Percentiles rank a stretch among this genome's conserved stretches.
These are phyloP conservation scores for Lactarius evosmus DNA, from an alignment of 768 basidiomycete species.

Conservation along the genomic window DNA sequence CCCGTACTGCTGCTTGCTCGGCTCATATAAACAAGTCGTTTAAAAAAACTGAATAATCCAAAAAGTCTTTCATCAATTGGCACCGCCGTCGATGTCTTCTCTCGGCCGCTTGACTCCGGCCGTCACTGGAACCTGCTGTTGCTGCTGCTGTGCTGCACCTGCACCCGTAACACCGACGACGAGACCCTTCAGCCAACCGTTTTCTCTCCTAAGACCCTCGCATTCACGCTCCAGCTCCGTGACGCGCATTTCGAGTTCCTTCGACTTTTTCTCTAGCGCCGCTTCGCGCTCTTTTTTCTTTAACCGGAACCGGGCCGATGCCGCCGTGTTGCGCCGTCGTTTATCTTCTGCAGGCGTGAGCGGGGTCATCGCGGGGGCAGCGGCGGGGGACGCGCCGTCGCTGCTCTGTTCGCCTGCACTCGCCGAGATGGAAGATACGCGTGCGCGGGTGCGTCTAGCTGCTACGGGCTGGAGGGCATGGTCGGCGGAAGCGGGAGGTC, in stretches of 20 bases:
- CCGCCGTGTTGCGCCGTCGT: conserved; percentile 89
- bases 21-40: background rate
- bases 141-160: conserved; percentile 38
- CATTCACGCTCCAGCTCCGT: conserved; percentile 87
- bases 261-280: conserved; percentile 79
- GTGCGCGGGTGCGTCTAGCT: conserved; percentile 32
- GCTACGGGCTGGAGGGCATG: conserved; percentile 8
- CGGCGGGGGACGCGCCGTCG: conserved; percentile 31
- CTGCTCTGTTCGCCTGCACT: conserved; percentile 34
- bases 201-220: conserved; percentile 82
- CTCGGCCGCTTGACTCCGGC: conserved; percentile 29
- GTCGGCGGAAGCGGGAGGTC: conserved; percentile 27
- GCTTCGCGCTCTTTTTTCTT: conserved; percentile 97
- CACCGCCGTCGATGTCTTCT: conserved; percentile 21
- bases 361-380: conserved; percentile 27
- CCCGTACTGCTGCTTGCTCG: background rate
- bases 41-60: background rate
- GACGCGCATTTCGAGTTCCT: conserved; percentile 79
- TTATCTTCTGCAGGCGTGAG: conserved; percentile 77
- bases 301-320: conserved; percentile 87
- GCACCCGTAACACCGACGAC: conserved; percentile 86
- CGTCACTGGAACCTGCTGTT: conserved; percentile 10
- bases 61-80: background rate
- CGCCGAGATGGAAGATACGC: conserved; percentile 45
- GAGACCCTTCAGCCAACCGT: conserved; percentile 88